Percentiles rank a stretch among this genome's conserved stretches.
Conservation (phyloP, 441 rosid genomes). For the Aquilaria agallochum region DNA sequence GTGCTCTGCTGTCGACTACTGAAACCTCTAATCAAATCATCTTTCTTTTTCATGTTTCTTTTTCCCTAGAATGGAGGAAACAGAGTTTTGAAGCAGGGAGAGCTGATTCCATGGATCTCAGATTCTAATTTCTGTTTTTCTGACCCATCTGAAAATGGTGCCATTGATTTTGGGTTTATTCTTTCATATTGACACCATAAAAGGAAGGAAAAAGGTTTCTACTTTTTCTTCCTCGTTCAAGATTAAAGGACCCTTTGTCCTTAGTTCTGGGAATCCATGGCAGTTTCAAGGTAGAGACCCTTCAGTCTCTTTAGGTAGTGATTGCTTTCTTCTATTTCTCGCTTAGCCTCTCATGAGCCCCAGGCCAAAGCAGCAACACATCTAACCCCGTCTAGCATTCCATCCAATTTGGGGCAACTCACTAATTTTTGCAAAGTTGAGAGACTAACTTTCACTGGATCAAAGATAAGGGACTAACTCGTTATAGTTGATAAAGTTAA, state of each 20-base stretch:
- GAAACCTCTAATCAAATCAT: background rate
- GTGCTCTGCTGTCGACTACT: background rate
- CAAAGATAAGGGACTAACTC: too few relatives aligned
- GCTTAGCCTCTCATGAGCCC: too few relatives aligned
- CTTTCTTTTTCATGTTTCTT: background rate
- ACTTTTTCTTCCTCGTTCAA: constrained; percentile 18
- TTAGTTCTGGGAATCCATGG: constrained; percentile 18
- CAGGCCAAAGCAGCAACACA: too few relatives aligned
- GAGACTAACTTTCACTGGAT: too few relatives aligned
- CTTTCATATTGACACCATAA: background rate
- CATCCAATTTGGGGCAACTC: too few relatives aligned
- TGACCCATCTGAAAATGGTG: constrained; percentile 14
- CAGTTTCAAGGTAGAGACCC: constrained; percentile 13
- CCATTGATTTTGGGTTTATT: constrained; percentile 17
- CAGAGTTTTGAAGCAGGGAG: constrained; percentile 14
- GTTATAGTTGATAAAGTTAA: too few relatives aligned
- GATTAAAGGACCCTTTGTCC: constrained; percentile 19
- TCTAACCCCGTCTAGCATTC: too few relatives aligned
- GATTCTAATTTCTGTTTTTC: constrained; percentile 18
- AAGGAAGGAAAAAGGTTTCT: background rate
- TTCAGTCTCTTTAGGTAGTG: background rate
- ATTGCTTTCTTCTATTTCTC: background rate
- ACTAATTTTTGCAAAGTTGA: too few relatives aligned
- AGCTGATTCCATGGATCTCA: constrained; percentile 16
- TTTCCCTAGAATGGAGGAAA: constrained; percentile 26